Percentiles rank a stretch among this genome's conserved stretches.
Conservation (phyloP, 208 protist genomes). For the Trypanosoma melophagium region DNA sequence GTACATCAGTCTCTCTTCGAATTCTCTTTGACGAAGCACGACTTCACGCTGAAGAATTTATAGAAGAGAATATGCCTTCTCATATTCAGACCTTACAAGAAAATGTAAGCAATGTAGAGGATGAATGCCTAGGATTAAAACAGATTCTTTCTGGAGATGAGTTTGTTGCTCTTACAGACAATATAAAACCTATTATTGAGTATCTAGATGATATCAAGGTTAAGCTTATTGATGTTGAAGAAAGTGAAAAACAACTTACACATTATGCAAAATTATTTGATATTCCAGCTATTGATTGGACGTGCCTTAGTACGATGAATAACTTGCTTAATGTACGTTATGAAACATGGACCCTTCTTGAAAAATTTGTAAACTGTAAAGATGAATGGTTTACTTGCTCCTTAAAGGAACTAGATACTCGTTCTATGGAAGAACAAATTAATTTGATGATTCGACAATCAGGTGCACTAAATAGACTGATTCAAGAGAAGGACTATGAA, state of each 20-base stretch:
- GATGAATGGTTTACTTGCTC: slow-evolving; percentile 85
- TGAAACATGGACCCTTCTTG: slow-evolving; percentile 82
- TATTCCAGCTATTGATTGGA: slow-evolving; percentile 75
- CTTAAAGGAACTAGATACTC: slow-evolving; percentile 80
- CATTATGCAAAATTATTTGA: slow-evolving; percentile 88
- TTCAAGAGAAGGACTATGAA: slow-evolving; percentile 80
- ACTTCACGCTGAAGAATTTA: slow-evolving; percentile 85
- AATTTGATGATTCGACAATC: slow-evolving; percentile 74
- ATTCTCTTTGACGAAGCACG: slow-evolving; percentile 84
- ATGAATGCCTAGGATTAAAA: slow-evolving; percentile 81
- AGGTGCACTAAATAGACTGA: slow-evolving; percentile 60
- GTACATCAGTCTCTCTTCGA: slow-evolving; percentile 67
- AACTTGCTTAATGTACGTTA: slow-evolving; percentile 66
- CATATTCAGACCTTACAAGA: slow-evolving; percentile 73
- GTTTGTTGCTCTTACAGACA: slow-evolving; percentile 76
- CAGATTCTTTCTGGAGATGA: slow-evolving; percentile 87
- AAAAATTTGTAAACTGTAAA: slow-evolving; percentile 79
- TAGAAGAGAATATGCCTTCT: slow-evolving; percentile 76
- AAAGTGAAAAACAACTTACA: slow-evolving; percentile 67
- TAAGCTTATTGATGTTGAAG: slow-evolving; percentile 77
- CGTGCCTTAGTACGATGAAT: slow-evolving; percentile 58
- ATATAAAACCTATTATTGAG: slow-evolving; percentile 83
- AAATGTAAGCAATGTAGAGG: slow-evolving; percentile 79
- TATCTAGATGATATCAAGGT: slow-evolving; percentile 79
- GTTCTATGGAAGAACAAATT: slow-evolving; percentile 85